Evolutionary conservation across 2,329 filamentous ascomycete species (phyloP).

Genomic region (Monilinia fructigena): DNA sequence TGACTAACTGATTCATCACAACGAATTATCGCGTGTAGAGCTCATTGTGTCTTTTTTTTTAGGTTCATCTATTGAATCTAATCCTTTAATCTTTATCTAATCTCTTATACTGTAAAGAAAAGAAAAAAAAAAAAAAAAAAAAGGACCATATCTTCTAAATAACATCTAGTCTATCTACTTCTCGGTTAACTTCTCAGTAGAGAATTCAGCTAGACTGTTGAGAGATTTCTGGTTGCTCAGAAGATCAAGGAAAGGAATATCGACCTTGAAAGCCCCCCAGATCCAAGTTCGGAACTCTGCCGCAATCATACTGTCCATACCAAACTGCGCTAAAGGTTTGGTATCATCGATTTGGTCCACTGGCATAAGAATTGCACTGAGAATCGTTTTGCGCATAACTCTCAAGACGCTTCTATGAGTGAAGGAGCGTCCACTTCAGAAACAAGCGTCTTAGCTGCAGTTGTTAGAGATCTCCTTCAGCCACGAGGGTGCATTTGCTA

Average conservation of each 20-base stretch:
- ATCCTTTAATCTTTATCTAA: no score
- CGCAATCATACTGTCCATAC: slow-evolving; percentile 46
- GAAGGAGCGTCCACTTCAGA: slow-evolving; percentile 27
- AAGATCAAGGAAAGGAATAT: slow-evolving; percentile 38
- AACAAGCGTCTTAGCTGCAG: neutral
- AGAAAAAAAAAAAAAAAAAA: no score
- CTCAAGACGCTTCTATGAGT: slow-evolving; percentile 31
- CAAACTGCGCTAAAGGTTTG: slow-evolving; percentile 40
- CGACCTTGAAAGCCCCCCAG: slow-evolving; percentile 39
- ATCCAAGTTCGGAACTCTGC: slow-evolving; percentile 44
- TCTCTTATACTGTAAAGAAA: no score
- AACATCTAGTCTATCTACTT: no score
- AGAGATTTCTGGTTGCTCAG: no score
- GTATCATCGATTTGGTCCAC: slow-evolving; percentile 35
- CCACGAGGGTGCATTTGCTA: neutral
- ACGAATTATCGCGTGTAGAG: no score
- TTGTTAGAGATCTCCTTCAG: neutral
- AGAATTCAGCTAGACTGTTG: no score
- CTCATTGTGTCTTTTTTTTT: no score
- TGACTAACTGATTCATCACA: no score
- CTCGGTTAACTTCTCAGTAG: no score
- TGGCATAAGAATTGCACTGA: slow-evolving; percentile 35
- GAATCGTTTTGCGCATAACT: slow-evolving; percentile 28
- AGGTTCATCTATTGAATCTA: no score
- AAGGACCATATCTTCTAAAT: no score